Conservation (phyloP, 2,329 filamentous ascomycete genomes). For the Ceratocystis destructans region DNA sequence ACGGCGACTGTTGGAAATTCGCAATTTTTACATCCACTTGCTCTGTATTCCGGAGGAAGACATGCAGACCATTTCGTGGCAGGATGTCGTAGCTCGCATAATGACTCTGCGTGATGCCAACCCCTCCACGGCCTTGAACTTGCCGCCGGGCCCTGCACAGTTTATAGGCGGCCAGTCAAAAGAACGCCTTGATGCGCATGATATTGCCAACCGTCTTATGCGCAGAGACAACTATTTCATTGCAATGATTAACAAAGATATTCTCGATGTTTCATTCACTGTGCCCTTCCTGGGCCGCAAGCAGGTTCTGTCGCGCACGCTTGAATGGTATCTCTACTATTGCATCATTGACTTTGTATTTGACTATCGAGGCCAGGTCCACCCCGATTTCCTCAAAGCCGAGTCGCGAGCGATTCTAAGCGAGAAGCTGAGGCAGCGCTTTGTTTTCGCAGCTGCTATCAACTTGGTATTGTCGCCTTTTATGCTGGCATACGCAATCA, state of each 20-base stretch:
- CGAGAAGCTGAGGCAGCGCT: constrained; percentile 59
- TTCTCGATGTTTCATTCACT: constrained; percentile 73
- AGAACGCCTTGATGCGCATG: constrained; percentile 86
- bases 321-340: constrained; percentile 85
- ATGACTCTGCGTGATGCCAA: constrained; percentile 78
- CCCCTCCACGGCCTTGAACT: constrained; percentile 55
- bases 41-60: constrained; percentile 70
- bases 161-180: constrained; percentile 74
- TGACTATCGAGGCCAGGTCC: constrained; percentile 74
- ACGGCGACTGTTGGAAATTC: constrained; percentile 59
- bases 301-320: constrained; percentile 74
- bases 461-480: constrained; percentile 80
- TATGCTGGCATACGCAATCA: constrained; percentile 69
- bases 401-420: constrained; percentile 68
- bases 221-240: constrained; percentile 94
- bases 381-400: constrained; percentile 71
- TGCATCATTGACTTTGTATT: constrained; percentile 91
- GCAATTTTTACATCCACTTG: constrained; percentile 73
- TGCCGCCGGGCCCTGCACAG: constrained; percentile 38
- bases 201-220: constrained; percentile 95
- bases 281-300: constrained; percentile 68
- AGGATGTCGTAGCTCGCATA: constrained; percentile 72
- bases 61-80: constrained; percentile 91
- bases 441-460: constrained; percentile 70
- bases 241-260: constrained; percentile 92